Evolutionary conservation across 768 basidiomycete genomes (phyloP), one percentile per base, ranked within the genome.

Genomic region (Boletus rubroflammeus): DNA sequence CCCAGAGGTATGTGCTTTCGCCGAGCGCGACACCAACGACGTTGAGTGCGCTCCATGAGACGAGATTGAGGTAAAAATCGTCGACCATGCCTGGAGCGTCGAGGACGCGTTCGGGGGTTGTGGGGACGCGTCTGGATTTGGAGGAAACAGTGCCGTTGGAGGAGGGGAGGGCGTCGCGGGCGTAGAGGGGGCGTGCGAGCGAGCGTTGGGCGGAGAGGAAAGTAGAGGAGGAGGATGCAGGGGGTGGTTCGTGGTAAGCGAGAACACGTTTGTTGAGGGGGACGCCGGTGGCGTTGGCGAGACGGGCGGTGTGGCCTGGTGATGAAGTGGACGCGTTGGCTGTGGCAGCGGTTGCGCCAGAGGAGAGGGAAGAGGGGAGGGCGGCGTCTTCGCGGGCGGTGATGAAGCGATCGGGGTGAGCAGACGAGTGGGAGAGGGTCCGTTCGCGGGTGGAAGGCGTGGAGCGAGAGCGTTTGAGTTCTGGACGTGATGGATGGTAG

Each of bases 11-110:
- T 1, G 90, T 93, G 45, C 80, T 80, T 40, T 88, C 84, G 42
- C 85, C 90, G 11, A 99, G 81, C 0, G 90, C 96, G 51, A 99
- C 95, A 2, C 90, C 94, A 11, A 99, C 84, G 26, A 85, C 74
- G 69, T 98, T 98, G 60, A 82, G 81, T 39, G 79, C 80, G 34
- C 88, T 89, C 97, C 97, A 99, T 17, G 86, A 81, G 48, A 98
- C 70, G 49, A 99, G 78, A 69, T 98, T 99, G 65, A 99, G 83
- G 67, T 99, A 99, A 70, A 96, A 99, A 70, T 99, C 97, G 60
- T 98, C 93, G 10, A 85, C 79, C 79, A 90, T 86, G 6, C 92
- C 92, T 1, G 94, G 94, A 0, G 96, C 96, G 62, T 98, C 97
- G 10, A 99, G 79, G 8, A 98, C 93, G n/a, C 93, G 82, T 62